These are phyloP conservation scores for Hymenochaete sp. DNA, from an alignment of 1,284 basidiomycete species.

Conservation along the genomic window DNA sequence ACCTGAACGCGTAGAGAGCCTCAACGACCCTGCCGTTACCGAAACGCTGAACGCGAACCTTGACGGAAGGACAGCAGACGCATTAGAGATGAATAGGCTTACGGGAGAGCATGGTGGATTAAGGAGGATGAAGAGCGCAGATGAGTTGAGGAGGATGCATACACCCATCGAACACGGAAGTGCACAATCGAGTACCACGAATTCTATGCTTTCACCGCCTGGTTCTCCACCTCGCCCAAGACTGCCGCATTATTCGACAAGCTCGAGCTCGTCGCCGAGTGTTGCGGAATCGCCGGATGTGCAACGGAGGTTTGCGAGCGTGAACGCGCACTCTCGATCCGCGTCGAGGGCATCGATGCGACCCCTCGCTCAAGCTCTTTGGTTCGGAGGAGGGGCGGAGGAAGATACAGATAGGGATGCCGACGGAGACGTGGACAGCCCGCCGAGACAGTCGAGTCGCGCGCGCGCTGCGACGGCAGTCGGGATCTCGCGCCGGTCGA, in stretches of 20 bases:
- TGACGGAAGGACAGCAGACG: too few species aligned
- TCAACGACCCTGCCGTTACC: too few species aligned
- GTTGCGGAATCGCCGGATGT: conserved; percentile 7
- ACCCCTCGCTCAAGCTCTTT: conserved; percentile 35
- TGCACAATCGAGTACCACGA: conserved; percentile 6
- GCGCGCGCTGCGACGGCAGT: conserved; percentile 6
- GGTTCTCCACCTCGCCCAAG: conserved; percentile 35
- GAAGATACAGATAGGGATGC: conserved; percentile 19
- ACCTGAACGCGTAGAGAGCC: conserved; percentile 22
- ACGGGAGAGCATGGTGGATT: too few species aligned
- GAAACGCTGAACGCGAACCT: too few species aligned
- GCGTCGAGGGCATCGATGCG: conserved; percentile 33
- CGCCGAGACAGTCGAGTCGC: conserved; percentile 6
- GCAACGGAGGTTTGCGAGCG: conserved; percentile 49
- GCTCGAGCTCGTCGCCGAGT: conserved; percentile 56
- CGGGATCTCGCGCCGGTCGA: conserved; percentile 11
- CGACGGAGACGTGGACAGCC: conserved; percentile 7
- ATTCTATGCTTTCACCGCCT: conserved; percentile 22
- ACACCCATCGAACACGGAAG: too few species aligned
- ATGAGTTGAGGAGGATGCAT: conserved; percentile 62
- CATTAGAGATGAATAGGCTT: too few species aligned
- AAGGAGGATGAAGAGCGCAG: conserved; percentile 82
- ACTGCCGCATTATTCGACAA: conserved; percentile 44
- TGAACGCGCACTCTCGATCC: conserved; percentile 41
- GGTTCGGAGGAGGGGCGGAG: conserved; percentile 27